Percentiles rank a stretch among this genome's conserved stretches.
Evolutionary conservation across 305 asterid species (phyloP).

Genomic region (Fraxinus angustifolia): DNA sequence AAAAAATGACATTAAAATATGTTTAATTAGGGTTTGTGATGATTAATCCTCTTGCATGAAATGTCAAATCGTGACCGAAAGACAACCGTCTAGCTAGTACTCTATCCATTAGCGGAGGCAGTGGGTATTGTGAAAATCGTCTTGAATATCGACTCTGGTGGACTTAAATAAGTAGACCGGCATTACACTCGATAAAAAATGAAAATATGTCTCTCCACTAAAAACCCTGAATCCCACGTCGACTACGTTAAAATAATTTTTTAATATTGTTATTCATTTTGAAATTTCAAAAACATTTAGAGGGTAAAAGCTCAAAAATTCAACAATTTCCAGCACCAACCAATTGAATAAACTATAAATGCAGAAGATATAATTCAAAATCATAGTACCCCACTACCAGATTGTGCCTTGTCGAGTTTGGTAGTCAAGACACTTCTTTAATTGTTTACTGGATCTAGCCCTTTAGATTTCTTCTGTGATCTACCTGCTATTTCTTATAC

Average conservation of each 20-base stretch:
- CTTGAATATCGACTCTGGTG: not conserved
- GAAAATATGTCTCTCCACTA: not conserved
- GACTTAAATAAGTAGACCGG: not conserved
- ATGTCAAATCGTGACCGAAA: not conserved
- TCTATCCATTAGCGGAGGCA: not conserved
- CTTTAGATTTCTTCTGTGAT: not conserved
- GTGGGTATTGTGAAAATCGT: not conserved
- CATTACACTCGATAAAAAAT: not conserved
- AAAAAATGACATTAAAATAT: not conserved
- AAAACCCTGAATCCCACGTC: not conserved
- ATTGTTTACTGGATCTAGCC: slow-evolving; percentile 27
- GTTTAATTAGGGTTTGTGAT: not conserved
- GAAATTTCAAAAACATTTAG: not conserved
- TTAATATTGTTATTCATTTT: not conserved
- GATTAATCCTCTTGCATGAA: not conserved
- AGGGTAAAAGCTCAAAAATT: not conserved
- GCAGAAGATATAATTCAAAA: slow-evolving; percentile 2
- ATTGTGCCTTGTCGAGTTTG: slow-evolving; percentile 31
- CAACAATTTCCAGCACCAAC: not conserved
- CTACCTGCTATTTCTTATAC: not conserved
- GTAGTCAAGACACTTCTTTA: slow-evolving; percentile 19
- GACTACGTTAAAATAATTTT: not conserved
- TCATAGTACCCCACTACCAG: slow-evolving; percentile 20
- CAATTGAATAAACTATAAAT: slow-evolving; percentile 24
- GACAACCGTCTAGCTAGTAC: not conserved